Evolutionary conservation across 352 stramenopile species (phyloP), one percentile per base, ranked within the genome.

Genomic region (Elongisporangium prolatum): DNA sequence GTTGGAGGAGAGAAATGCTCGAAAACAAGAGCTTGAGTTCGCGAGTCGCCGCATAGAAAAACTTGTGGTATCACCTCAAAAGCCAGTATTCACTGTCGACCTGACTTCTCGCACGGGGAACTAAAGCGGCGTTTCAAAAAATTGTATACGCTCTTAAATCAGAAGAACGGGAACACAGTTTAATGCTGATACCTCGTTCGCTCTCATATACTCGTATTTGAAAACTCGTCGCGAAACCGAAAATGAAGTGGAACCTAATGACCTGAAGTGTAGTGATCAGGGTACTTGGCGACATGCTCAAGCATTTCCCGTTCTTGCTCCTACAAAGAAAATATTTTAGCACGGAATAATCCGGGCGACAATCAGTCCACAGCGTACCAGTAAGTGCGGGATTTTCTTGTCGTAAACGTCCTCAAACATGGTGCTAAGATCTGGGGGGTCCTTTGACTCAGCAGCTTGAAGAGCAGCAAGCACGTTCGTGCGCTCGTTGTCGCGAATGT

Each of bases 361-460:
- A 16, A 10, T 17, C 20, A 18, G 17, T n/a, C n/a, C n/a, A 25
- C 20, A 59, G 71, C 70, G 34, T 78, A 95, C 84, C 53, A 93
- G 56, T 14, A 99, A 73, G 65, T 99, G 88, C 9, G 68, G 78
- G 24, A 95, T 93, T 67, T 98, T 98, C 52, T 97, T 81, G 53
- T 97, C 69, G 66, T 99, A 99, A 4, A 99, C 97, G 69, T 99
- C 97, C 34, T 97, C 84, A 64, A 99, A 99, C 66, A 99, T 88
- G 21, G 89, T 93, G 21, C 90, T 68, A 1, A 99, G 53, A 21
- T 78, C 25, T 18, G 97, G 96, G 9, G 76, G 78, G 0, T 76
- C 77, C 61, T 98, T 98, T 10, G 77, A 80, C 74, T 99, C 97
- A 2, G 95, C 96, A 18, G 75, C 82, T 24, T 89, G 70, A 22